Evolutionary conservation across 2,329 filamentous ascomycete species (phyloP).

Genomic region (Rhytidhysteron rufulum): DNA sequence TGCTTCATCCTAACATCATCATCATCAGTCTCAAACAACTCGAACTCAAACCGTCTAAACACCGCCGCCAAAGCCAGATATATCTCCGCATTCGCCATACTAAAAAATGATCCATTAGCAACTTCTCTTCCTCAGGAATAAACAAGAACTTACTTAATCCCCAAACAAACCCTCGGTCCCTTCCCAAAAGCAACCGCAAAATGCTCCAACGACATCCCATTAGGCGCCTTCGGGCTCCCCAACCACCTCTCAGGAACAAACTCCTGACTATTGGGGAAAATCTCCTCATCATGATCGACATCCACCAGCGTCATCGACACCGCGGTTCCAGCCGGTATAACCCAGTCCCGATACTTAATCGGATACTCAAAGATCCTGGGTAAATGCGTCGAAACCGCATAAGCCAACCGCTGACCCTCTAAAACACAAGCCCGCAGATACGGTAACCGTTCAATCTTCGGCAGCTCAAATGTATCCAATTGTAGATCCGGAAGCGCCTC

Average conservation of each 20-base stretch:
- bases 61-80: conserved; percentile 31
- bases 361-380: conserved; percentile 26
- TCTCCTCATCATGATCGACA: conserved; percentile 29
- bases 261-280: conserved; percentile 32
- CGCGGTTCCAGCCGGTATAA: conserved; percentile 31
- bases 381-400: conserved; percentile 37
- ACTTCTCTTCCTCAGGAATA: background rate
- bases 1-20: conserved; percentile 30
- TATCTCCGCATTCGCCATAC: conserved; percentile 31
- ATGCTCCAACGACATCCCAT: conserved; percentile 24
- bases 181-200: conserved; percentile 41
- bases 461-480: background rate
- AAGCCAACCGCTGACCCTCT: conserved; percentile 34
- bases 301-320: conserved; percentile 36
- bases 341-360: conserved; percentile 22
- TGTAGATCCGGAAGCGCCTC: background rate
- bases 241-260: conserved; percentile 44
- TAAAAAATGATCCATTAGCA: conserved; percentile 4
- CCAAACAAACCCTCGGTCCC: conserved; percentile 41
- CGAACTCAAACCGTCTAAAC: conserved; percentile 29
- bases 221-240: conserved; percentile 11
- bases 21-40: conserved; percentile 24
- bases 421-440: conserved; percentile 10
- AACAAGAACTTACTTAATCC: conserved; percentile 27
- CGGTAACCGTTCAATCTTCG: conserved; percentile 7